Evolutionary conservation across 2,329 filamentous ascomycete genomes (phyloP).

Genomic region (Neurospora sp.): DNA sequence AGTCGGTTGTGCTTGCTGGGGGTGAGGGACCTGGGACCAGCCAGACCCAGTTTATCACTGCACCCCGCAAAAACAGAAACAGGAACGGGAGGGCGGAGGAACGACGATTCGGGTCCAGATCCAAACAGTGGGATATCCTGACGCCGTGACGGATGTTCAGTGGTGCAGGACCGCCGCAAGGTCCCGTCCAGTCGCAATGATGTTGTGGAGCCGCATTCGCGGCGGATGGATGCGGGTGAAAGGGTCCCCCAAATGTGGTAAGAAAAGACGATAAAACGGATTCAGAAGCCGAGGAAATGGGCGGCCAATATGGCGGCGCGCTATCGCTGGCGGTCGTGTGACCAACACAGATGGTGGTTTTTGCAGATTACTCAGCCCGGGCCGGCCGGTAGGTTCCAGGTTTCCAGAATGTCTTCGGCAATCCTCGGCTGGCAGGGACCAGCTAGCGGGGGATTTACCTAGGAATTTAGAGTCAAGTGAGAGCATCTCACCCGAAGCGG

Average conservation of each 20-base stretch:
- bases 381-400: neutral
- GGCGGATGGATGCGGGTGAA: neutral
- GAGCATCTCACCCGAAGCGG: neutral
- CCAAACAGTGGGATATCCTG: neutral
- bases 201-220: neutral
- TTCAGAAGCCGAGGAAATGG: neutral
- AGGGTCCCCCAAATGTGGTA: neutral
- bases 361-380: neutral
- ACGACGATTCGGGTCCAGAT: neutral
- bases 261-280: neutral
- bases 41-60: neutral
- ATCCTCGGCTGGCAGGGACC: slow-evolving; percentile 19
- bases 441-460: slow-evolving; percentile 7
- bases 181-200: neutral
- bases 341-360: neutral
- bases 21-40: slow-evolving; percentile 1
- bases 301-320: neutral
- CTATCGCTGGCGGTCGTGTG: neutral
- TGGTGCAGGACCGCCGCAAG: neutral
- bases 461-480: neutral
- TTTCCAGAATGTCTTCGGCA: slow-evolving; percentile 14
- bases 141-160: neutral
- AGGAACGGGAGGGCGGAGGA: slow-evolving; percentile 1
- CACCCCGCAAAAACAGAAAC: slow-evolving; percentile 1
- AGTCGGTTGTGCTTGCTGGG: neutral